phyloP scores from a whole-genome alignment of 768 basidiomycete species.

The Boletellus emodensis region DNA sequence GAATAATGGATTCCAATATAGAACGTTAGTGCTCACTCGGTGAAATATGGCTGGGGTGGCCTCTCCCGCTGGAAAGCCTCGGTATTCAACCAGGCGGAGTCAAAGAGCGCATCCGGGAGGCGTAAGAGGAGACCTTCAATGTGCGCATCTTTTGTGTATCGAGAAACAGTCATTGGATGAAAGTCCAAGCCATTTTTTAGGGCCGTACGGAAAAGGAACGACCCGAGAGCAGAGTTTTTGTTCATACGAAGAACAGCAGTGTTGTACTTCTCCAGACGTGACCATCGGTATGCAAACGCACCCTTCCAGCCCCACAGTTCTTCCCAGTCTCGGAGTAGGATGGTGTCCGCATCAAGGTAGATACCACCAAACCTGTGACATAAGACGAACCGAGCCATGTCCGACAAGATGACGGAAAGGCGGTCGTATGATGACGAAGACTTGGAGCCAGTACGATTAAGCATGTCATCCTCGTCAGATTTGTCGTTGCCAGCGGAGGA shows the following conservation, averaged over 20 bases:
- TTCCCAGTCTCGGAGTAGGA: constrained; percentile 97
- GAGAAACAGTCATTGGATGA: constrained; percentile 93
- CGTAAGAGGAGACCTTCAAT: constrained; percentile 80
- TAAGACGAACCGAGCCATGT: constrained; percentile 97
- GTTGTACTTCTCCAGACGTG: constrained; percentile 88
- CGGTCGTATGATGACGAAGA: constrained; percentile 86
- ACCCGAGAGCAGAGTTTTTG: constrained; percentile 87
- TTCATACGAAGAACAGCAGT: constrained; percentile 94
- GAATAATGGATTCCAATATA: not conserved
- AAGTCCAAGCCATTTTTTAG: constrained; percentile 93
- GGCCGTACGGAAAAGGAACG: constrained; percentile 91
- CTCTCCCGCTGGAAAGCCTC: constrained; percentile 89
- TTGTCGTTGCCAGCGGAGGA: constrained; percentile 27
- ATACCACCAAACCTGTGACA: constrained; percentile 95
- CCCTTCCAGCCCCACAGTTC: constrained; percentile 97
- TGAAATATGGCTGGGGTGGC: constrained; percentile 93
- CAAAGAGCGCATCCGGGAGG: constrained; percentile 93
- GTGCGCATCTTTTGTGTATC: constrained; percentile 86
- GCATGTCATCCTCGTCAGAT: constrained; percentile 47
- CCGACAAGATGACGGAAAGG: constrained; percentile 88
- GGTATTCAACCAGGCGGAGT: constrained; percentile 94
- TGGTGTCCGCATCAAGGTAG: constrained; percentile 95
- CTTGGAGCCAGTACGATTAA: constrained; percentile 85
- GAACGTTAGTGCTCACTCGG: constrained; percentile 48
- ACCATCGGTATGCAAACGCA: constrained; percentile 97